A percentile compares a stretch with the other conserved stretches of the same genome.
Conservation (phyloP, 192 early-diverging fungal species). For the Entophlyctis helioformis region DNA sequence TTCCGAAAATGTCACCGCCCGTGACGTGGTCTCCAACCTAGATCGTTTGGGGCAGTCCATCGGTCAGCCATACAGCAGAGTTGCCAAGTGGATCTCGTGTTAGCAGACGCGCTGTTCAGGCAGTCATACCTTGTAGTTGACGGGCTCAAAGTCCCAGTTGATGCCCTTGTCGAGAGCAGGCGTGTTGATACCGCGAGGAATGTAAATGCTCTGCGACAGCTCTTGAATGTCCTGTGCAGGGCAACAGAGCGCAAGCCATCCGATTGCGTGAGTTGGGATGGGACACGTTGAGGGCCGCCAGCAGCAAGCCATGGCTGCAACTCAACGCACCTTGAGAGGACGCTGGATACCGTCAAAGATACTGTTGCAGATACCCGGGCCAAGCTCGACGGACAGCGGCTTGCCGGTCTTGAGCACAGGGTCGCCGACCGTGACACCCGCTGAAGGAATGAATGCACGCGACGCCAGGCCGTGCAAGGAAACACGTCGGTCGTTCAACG, state of each 20-base stretch:
- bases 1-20: constrained; percentile 94
- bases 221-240: constrained; percentile 70
- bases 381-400: constrained; percentile 96
- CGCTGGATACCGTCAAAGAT: constrained; percentile 99
- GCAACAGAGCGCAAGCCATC: not conserved
- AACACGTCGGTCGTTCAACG: too few relatives aligned
- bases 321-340: constrained; percentile 70
- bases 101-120: too few relatives aligned
- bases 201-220: constrained; percentile 90
- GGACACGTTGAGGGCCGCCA: too few relatives aligned
- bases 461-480: too few relatives aligned
- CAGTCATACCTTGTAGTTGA: constrained; percentile 63
- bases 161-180: constrained; percentile 85
- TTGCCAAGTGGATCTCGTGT: too few relatives aligned
- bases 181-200: constrained; percentile 98
- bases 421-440: constrained; percentile 97
- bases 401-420: constrained; percentile 96
- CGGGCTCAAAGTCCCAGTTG: constrained; percentile 91
- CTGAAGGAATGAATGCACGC: constrained; percentile 20
- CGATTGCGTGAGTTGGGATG: too few relatives aligned
- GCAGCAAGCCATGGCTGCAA: too few relatives aligned
- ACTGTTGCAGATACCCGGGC: constrained; percentile 88
- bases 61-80: too few relatives aligned
- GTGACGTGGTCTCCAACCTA: constrained; percentile 94
- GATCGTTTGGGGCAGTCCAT: too few relatives aligned